Evolutionary conservation across 108 stramenopile genomes (phyloP).

Genomic region (Skeletonema costatum): DNA sequence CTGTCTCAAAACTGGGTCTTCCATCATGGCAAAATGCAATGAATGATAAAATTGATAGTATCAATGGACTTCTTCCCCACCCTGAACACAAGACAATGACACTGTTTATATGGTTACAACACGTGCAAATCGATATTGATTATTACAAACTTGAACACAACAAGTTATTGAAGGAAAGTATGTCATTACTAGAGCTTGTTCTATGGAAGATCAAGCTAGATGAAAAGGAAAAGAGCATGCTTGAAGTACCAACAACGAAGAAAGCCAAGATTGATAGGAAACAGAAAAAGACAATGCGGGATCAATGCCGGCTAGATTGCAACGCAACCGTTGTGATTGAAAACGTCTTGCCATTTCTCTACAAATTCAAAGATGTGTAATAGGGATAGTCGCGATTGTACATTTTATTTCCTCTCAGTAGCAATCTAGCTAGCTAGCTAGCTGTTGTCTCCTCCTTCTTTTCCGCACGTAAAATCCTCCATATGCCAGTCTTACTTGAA

Average conservation of each 20-base stretch:
- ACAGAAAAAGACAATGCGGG: not conserved
- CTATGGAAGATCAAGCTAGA: not conserved
- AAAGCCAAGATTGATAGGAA: not conserved
- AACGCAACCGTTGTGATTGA: not conserved
- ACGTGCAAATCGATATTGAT: not conserved
- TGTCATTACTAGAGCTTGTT: not conserved
- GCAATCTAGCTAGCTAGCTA: not conserved
- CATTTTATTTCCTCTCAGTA: no score
- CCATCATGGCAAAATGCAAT: not conserved
- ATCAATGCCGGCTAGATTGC: not conserved
- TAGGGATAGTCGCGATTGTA: not conserved
- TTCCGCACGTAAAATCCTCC: slow-evolving; percentile 53
- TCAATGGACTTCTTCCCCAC: not conserved
- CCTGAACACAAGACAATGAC: not conserved
- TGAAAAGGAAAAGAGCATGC: not conserved
- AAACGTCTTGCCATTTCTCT: not conserved
- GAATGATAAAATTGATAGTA: not conserved
- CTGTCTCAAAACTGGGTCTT: not conserved
- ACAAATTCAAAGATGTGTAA: not conserved
- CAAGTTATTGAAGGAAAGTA: not conserved
- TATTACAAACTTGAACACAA: not conserved
- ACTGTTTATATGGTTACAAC: not conserved
- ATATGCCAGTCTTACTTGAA: slow-evolving; percentile 76
- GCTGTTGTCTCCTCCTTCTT: not conserved
- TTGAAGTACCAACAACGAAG: not conserved